Base-by-base conservation (phyloP, 805 yeast species). In the Myxozyma geophila region DNA sequence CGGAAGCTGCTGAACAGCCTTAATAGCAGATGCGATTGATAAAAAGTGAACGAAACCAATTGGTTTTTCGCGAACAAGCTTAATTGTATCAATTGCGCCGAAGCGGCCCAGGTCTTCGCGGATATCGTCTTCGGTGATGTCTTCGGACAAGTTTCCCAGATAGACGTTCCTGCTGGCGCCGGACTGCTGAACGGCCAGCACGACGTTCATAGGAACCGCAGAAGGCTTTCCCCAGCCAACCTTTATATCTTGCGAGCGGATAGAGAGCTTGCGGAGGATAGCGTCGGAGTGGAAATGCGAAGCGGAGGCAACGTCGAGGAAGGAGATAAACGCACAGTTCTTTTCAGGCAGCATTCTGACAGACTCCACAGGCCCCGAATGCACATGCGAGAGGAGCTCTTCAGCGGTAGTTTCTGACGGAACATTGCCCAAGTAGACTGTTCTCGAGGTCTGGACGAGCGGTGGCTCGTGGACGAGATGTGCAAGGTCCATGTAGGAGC, bases 141-240 rank as follows among this genome's bases (percentile, higher is more conserved):
- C 85, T 60, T 85, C 87, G 65, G 87, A 85, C 60, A 93, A 80
- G 67, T 86, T 87, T 19, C 98, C 97, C 67, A 93, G 80, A 74
- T 90, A 92, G 41, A 93, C 97, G 74, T 93, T 92, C 79, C 99
- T 85, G 10, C 98, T 90, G 6, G 98, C 98, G 54, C 90, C 90
- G 69, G 90, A 93, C 67, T 89, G 84, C 61, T 86, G 85, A 60
- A 95, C 91, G 17, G 92, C 87, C 40, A 87, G 84, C 58, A 85
- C 79, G 7, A 93, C 92, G 7, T 88, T 81, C 1, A 96, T 89
- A 63, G 85, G 86, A 41, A 92, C 84, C 0, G 89, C 85, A 1
- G 87, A 80, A 46, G 91, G 85, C 69, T 88, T 88, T 21, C 97
- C 97, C 98, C 98, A 95, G 12, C 97, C 97, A 64, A 93, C 83